Evolutionary conservation across 2,329 filamentous ascomycete genomes (phyloP).

Genomic region (Microcyclospora pomicola): DNA sequence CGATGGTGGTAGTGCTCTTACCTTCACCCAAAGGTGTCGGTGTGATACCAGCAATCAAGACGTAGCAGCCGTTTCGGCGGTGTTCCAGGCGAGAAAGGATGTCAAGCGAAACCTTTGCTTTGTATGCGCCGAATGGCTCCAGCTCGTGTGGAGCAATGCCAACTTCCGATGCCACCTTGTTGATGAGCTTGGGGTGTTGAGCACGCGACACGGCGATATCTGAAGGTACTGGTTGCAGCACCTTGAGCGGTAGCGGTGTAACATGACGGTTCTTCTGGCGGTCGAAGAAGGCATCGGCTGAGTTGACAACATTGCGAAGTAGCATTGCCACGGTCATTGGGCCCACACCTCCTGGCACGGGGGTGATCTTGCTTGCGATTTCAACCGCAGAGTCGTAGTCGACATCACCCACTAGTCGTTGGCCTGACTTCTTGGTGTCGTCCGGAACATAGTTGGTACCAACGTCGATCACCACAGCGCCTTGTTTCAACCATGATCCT

Average conservation of each 20-base stretch:
- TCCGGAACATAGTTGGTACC: constrained; percentile 94
- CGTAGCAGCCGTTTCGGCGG: constrained; percentile 75
- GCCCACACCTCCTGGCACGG: constrained; percentile 89
- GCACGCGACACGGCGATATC: constrained; percentile 85
- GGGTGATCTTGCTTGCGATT: constrained; percentile 86
- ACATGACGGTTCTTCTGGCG: constrained; percentile 68
- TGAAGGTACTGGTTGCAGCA: constrained; percentile 73
- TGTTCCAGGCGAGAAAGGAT: constrained; percentile 75
- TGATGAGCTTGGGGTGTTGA: constrained; percentile 86
- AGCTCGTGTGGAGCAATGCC: constrained; percentile 81
- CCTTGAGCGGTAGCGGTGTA: constrained; percentile 67
- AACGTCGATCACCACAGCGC: constrained; percentile 92
- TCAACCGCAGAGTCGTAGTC: constrained; percentile 74
- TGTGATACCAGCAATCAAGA: constrained; percentile 90
- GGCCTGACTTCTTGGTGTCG: constrained; percentile 76
- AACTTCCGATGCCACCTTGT: constrained; percentile 67
- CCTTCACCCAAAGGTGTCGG: constrained; percentile 93
- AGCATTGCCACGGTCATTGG: constrained; percentile 99
- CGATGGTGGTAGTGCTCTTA: constrained; percentile 96
- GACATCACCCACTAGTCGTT: constrained; percentile 87
- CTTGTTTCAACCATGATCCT: constrained; percentile 89
- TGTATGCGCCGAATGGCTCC: constrained; percentile 88
- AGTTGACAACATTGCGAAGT: constrained; percentile 84
- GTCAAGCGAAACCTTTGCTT: constrained; percentile 82
- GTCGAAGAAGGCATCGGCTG: constrained; percentile 69